Conservation (phyloP, 495 filamentous ascomycete species). For the Neurospora sp. region DNA sequence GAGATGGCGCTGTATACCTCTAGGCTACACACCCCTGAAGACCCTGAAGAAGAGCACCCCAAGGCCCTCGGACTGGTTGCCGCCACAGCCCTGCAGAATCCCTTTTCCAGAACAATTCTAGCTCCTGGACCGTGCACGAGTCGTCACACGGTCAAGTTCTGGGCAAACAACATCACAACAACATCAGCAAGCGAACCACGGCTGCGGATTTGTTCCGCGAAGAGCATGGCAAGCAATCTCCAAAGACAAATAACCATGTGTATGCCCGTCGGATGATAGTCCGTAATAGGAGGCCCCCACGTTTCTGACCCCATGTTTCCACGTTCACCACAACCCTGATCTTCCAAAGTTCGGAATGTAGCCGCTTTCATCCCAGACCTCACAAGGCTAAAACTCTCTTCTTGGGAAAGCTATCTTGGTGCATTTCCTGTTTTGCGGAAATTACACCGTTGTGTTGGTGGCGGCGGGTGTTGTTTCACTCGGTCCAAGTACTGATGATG, state of each 20-base stretch:
- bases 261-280: too few relatives aligned
- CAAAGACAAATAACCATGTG: neutral
- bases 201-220: neutral
- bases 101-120: constrained; percentile 26
- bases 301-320: neutral
- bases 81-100: constrained; percentile 14
- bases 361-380: too few relatives aligned
- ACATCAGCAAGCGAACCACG: neutral
- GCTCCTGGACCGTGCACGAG: constrained; percentile 12
- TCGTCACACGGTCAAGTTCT: neutral
- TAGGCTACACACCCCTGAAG: neutral
- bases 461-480: too few relatives aligned
- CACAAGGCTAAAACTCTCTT: too few relatives aligned
- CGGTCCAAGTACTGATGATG: too few relatives aligned
- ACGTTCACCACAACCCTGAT: neutral
- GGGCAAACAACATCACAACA: neutral
- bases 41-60: constrained; percentile 4
- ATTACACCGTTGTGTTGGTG: too few relatives aligned
- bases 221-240: neutral
- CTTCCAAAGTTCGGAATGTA: too few relatives aligned
- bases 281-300: neutral
- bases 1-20: neutral
- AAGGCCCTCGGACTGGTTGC: constrained; percentile 9
- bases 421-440: too few relatives aligned
- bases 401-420: too few relatives aligned